A percentile compares a stretch with the other conserved stretches of the same genome.
These are phyloP conservation scores for Luffa acutangula DNA, from an alignment of 306 rosid species.

Conservation along the genomic window DNA sequence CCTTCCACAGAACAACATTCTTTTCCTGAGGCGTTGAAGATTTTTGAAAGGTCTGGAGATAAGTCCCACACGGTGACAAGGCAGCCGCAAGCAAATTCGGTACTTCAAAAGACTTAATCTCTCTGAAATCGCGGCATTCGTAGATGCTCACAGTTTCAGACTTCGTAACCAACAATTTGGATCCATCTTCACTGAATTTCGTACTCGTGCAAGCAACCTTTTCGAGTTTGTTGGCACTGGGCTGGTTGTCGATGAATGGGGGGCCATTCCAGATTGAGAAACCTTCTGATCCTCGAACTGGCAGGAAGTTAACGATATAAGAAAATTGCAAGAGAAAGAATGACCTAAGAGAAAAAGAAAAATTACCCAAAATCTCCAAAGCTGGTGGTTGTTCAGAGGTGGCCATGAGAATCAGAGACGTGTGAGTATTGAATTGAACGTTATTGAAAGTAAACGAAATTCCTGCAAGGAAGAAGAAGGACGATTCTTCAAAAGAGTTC, in stretches of 20 bases:
- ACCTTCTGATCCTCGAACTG: constrained; percentile 69
- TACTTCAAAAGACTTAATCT: constrained; percentile 56
- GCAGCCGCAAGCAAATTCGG: constrained; percentile 44
- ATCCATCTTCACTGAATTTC: constrained; percentile 70
- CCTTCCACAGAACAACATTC: constrained; percentile 62
- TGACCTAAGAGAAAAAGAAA: not conserved
- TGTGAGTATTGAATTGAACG: not conserved
- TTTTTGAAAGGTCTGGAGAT: constrained; percentile 65
- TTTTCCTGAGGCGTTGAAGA: constrained; percentile 57
- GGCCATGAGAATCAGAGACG: constrained; percentile 39
- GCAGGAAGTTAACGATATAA: constrained; percentile 4
- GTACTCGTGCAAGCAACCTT: constrained; percentile 43
- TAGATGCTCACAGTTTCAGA: constrained; percentile 39
- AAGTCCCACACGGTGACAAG: constrained; percentile 70
- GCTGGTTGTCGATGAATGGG: constrained; percentile 47
- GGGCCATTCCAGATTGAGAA: constrained; percentile 81
- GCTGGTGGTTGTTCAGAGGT: constrained; percentile 30
- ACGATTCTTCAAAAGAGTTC: not conserved
- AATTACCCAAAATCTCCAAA: constrained; percentile 65
- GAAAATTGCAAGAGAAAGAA: not conserved
- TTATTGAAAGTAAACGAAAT: not conserved
- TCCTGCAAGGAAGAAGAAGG: not conserved
- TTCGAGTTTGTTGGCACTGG: constrained; percentile 44
- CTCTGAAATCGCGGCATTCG: constrained; percentile 41
- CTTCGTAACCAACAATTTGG: constrained; percentile 53